Conservation (phyloP, 306 rosid species). For the Vigna trinervia region DNA sequence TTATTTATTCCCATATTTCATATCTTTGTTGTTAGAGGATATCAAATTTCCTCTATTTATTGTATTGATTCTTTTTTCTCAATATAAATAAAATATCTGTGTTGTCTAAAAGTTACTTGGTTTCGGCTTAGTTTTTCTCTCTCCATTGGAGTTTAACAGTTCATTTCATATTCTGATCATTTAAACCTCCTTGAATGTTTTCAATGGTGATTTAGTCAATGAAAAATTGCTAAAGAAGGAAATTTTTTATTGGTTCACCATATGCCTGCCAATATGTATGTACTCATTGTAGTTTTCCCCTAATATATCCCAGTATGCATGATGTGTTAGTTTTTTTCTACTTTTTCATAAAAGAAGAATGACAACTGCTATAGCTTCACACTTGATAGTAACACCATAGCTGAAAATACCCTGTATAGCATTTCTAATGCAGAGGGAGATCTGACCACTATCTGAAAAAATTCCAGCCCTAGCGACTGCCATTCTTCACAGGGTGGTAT, state of each 20-base stretch:
- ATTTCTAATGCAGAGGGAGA: neutral
- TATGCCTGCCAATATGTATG: neutral
- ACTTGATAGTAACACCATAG: neutral
- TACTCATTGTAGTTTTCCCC: neutral
- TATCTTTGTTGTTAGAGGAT: no score
- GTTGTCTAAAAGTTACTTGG: no score
- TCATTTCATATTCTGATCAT: conserved; percentile 25
- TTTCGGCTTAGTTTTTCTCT: no score
- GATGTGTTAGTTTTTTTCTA: neutral
- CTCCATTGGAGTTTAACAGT: no score
- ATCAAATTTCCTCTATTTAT: no score
- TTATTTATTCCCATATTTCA: no score
- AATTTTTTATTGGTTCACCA: conserved; percentile 13
- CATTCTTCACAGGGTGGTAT: neutral
- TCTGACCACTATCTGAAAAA: neutral
- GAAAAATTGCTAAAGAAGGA: neutral
- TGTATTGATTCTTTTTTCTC: no score
- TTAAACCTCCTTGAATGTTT: conserved; percentile 22
- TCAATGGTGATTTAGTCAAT: neutral
- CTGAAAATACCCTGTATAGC: neutral
- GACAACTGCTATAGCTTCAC: neutral
- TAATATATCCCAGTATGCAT: conserved; percentile 14
- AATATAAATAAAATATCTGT: no score
- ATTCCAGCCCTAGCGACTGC: neutral
- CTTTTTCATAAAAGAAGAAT: neutral